A percentile compares a stretch with the other conserved stretches of the same genome.
These are phyloP conservation scores for Colletotrichum sp. DNA, from an alignment of 2,329 filamentous ascomycete genomes.

Conservation along the genomic window DNA sequence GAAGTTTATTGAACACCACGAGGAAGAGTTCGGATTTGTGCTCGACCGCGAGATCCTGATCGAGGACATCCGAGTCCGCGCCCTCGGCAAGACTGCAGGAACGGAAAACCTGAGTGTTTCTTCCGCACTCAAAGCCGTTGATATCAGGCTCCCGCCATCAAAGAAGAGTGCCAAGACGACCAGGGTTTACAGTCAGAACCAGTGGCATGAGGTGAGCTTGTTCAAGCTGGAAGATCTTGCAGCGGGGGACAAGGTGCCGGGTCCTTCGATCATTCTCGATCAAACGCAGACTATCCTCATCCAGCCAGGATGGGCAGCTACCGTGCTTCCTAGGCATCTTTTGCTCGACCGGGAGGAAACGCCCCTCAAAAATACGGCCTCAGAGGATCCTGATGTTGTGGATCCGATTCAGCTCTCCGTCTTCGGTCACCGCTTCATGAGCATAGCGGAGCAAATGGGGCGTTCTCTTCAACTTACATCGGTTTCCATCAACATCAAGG, in stretches of 20 bases:
- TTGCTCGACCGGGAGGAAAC: not conserved
- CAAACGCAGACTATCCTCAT: not conserved
- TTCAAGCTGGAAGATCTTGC: not conserved
- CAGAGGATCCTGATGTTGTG: constrained; percentile 22
- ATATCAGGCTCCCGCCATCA: not conserved
- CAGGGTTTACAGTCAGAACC: not conserved
- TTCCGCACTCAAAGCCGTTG: not conserved
- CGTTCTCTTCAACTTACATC: constrained; percentile 59
- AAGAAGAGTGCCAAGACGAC: not conserved
- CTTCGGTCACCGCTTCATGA: constrained; percentile 62
- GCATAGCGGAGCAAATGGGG: constrained; percentile 64
- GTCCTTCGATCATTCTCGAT: not conserved
- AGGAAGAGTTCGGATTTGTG: constrained; percentile 18
- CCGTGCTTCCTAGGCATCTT: not conserved
- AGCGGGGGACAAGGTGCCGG: not conserved
- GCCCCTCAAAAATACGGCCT: not conserved
- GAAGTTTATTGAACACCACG: constrained; percentile 2
- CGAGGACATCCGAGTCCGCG: constrained; percentile 20
- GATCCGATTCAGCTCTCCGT: constrained; percentile 59
- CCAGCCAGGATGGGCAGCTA: not conserved
- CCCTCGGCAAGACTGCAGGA: not conserved
- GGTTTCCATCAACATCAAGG: constrained; percentile 54
- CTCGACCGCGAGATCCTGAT: constrained; percentile 13
- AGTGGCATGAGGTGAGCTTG: not conserved
- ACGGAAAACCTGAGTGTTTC: not conserved